These are phyloP conservation scores for Parietaria judaica DNA, from an alignment of 306 rosid genomes.

Conservation along the genomic window DNA sequence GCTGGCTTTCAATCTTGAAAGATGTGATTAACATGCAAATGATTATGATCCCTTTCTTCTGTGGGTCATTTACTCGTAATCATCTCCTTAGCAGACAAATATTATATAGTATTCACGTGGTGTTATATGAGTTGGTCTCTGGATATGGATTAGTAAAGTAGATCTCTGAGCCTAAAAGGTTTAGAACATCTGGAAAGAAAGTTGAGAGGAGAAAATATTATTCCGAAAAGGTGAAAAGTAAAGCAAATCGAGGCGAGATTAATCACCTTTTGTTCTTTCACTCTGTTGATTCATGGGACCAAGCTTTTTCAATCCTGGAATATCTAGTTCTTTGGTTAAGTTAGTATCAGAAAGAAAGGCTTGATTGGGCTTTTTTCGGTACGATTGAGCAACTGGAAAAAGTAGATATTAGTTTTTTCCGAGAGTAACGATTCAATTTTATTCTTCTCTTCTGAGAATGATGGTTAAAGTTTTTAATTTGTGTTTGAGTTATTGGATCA, in stretches of 20 bases:
- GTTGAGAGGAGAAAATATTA: too few species aligned
- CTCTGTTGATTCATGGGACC: not conserved
- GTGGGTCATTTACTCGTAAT: not conserved
- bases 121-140: not conserved
- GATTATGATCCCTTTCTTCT: not conserved
- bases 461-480: not conserved
- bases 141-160: not conserved
- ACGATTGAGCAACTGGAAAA: too few species aligned
- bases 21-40: not conserved
- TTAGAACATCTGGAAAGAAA: not conserved
- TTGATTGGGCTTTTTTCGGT: too few species aligned
- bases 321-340: not conserved
- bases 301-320: too few species aligned
- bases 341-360: not conserved
- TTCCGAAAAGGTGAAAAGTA: too few species aligned
- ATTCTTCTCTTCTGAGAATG: not conserved
- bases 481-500: too few species aligned
- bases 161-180: not conserved
- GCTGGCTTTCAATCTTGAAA: constrained; percentile 1
- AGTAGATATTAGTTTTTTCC: too few species aligned
- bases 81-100: not conserved
- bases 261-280: too few species aligned
- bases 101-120: not conserved
- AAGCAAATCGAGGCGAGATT: not conserved
- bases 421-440: not conserved